Evolutionary conservation across 371 early-diverging fungal species (phyloP).

Genomic region (Mucor circinelloides): DNA sequence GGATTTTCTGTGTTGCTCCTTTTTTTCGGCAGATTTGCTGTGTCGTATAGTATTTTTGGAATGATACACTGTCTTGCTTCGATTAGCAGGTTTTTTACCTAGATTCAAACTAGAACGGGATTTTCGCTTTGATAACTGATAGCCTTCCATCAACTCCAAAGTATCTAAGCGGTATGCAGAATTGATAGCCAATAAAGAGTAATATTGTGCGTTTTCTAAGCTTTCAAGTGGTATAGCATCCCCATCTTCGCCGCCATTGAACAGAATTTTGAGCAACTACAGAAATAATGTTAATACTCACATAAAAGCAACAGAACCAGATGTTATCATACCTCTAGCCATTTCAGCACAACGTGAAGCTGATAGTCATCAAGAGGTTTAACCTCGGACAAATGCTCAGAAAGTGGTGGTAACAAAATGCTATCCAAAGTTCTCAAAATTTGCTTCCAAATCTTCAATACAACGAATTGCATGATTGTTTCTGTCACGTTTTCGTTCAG

Average conservation of each 20-base stretch:
- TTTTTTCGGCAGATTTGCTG: slow-evolving; percentile 11
- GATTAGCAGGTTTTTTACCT: slow-evolving; percentile 11
- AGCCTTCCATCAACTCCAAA: slow-evolving; percentile 57
- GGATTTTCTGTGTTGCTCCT: not conserved
- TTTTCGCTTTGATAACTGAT: slow-evolving; percentile 33
- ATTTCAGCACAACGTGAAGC: slow-evolving; percentile 66
- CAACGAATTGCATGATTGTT: slow-evolving; percentile 70
- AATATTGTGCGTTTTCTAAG: slow-evolving; percentile 72
- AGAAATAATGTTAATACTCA: not conserved
- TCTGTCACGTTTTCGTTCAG: slow-evolving; percentile 71
- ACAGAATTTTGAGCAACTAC: slow-evolving; percentile 74
- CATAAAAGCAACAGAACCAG: not conserved
- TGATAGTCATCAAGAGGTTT: slow-evolving; percentile 64
- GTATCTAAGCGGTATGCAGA: slow-evolving; percentile 55
- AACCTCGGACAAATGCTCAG: slow-evolving; percentile 52
- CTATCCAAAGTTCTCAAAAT: slow-evolving; percentile 66
- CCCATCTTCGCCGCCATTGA: slow-evolving; percentile 81
- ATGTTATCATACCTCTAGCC: slow-evolving; percentile 46
- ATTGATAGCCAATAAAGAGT: slow-evolving; percentile 56
- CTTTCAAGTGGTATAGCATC: slow-evolving; percentile 68
- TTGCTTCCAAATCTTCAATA: slow-evolving; percentile 81
- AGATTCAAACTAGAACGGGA: not conserved
- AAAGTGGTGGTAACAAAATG: slow-evolving; percentile 78
- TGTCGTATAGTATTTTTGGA: slow-evolving; percentile 20
- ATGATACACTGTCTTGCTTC: slow-evolving; percentile 31